phyloP scores from a whole-genome alignment of 1,139 yeast species.

The Suhomyces atakaporum region DNA sequence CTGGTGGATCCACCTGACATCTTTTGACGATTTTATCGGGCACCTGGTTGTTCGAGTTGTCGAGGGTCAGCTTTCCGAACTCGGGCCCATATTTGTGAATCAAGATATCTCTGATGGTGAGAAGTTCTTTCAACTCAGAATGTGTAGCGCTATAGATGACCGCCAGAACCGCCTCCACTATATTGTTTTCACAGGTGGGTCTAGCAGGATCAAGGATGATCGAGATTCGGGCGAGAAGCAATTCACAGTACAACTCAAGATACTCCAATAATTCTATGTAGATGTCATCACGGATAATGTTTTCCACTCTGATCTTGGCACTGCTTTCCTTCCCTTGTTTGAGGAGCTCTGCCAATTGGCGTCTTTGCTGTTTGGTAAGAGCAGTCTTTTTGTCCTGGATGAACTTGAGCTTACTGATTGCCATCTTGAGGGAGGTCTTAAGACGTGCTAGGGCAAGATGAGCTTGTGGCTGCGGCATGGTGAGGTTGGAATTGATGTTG shows the following conservation, averaged over 20 bases:
- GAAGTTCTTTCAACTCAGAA: slow-evolving; percentile 75
- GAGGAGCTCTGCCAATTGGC: slow-evolving; percentile 73
- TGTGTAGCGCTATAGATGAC: slow-evolving; percentile 70
- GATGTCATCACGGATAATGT: slow-evolving; percentile 81
- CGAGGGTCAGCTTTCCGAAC: slow-evolving; percentile 63
- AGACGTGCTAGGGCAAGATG: slow-evolving; percentile 48
- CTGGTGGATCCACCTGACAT: slow-evolving; percentile 70
- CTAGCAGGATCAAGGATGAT: slow-evolving; percentile 47
- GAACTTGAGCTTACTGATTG: slow-evolving; percentile 75
- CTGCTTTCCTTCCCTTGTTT: slow-evolving; percentile 75
- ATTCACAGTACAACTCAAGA: slow-evolving; percentile 81
- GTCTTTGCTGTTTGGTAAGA: slow-evolving; percentile 74
- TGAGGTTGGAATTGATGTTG: background rate
- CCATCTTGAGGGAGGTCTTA: slow-evolving; percentile 76
- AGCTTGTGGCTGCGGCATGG: slow-evolving; percentile 26
- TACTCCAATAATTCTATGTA: slow-evolving; percentile 79
- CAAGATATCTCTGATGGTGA: slow-evolving; percentile 61
- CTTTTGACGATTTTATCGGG: slow-evolving; percentile 67
- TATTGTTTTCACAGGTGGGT: slow-evolving; percentile 57
- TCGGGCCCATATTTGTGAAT: slow-evolving; percentile 62
- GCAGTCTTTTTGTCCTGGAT: slow-evolving; percentile 84
- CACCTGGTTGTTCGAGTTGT: slow-evolving; percentile 52
- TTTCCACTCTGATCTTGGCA: slow-evolving; percentile 83
- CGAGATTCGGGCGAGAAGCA: slow-evolving; percentile 72
- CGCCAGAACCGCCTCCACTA: slow-evolving; percentile 74